phyloP scores from a whole-genome alignment of 208 protist species.

The Acanthamoeba triangularis region DNA sequence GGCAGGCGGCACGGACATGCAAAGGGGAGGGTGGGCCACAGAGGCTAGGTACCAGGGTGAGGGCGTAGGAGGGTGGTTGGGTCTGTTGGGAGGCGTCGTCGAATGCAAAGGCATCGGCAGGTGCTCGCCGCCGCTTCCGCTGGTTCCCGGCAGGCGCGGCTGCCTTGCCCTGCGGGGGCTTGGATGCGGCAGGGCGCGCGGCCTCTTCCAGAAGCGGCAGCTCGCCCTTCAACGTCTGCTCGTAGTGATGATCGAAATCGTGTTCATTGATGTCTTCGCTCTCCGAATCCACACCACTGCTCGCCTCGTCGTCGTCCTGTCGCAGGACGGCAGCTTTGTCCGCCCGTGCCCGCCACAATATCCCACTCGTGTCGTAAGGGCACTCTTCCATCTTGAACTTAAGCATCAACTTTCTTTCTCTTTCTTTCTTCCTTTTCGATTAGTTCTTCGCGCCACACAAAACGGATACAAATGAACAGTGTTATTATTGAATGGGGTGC shows the following conservation, averaged over 20 bases:
- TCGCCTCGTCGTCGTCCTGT: neutral
- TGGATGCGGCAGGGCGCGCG: neutral
- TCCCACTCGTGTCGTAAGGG: neutral
- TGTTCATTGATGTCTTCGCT: neutral
- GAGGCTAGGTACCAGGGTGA: neutral
- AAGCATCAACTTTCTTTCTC: neutral
- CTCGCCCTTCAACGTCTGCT: neutral
- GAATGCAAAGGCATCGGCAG: neutral
- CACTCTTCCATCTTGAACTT: neutral
- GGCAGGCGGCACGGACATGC: no score
- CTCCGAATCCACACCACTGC: constrained; percentile 1
- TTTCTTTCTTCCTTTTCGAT: neutral
- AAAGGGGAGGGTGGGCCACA: neutral
- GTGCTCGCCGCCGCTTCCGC: neutral
- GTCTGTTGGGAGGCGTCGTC: constrained; percentile 29
- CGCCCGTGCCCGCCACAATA: constrained; percentile 14
- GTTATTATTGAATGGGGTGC: neutral
- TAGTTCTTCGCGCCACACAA: neutral
- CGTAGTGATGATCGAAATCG: neutral
- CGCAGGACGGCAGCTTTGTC: neutral
- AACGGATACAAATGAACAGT: neutral
- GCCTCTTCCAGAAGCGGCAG: neutral
- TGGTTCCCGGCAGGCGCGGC: neutral
- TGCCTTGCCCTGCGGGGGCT: neutral
- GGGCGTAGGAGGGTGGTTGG: neutral